Base-by-base conservation (phyloP, 1,139 yeast genomes). In the Candida sanyaensis region DNA sequence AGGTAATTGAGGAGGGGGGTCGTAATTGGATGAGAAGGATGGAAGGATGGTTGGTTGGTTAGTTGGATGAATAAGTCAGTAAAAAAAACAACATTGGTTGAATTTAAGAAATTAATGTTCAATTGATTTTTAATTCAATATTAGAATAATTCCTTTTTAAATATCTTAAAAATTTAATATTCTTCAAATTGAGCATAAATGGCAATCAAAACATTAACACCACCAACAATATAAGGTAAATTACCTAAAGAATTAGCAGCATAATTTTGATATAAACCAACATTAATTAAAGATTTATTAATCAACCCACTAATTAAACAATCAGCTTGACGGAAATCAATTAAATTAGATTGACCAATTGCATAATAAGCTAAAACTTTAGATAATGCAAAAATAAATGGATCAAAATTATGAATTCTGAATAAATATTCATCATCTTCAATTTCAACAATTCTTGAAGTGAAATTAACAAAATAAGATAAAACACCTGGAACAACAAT, bases 401-500 rank as follows among this genome's bases (percentile, higher is more conserved):
- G 87, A 63, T 83, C 88, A 61, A 66, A 75, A 47, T 63, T 65
- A 65, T 72, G 73, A 49, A 69, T 65, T 58, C 77, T 68, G 37
- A 67, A 60, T 36, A 70, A 55, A 32, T 62, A 63, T 40, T 64
- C 67, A 46, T 77, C 78, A 55, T 77, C 72, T 51, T 69, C 75
- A 44, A 69, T 62, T 34, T 65, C 64, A 50, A 74, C 66, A 49
- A 75, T 64, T 66, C 78, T 68, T 57, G 77, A 71, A 49, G 83
- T 69, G 63, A 81, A 81, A 63, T 81, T 81, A 57, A 81, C 59
- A 64, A 76, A 81, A 65, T 77, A 80, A 29, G 84, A 75, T 28
- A 67, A 55, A 34, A 72, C 45, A 55, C 74, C 62, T 27, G 89
- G 89, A 36, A 75, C 43, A 10, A 63, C 51, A 43, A 77, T 61